A percentile compares a stretch with the other conserved stretches of the same genome.
phyloP scores from a whole-genome alignment of 305 asterid genomes.

The Rubia balearica region DNA sequence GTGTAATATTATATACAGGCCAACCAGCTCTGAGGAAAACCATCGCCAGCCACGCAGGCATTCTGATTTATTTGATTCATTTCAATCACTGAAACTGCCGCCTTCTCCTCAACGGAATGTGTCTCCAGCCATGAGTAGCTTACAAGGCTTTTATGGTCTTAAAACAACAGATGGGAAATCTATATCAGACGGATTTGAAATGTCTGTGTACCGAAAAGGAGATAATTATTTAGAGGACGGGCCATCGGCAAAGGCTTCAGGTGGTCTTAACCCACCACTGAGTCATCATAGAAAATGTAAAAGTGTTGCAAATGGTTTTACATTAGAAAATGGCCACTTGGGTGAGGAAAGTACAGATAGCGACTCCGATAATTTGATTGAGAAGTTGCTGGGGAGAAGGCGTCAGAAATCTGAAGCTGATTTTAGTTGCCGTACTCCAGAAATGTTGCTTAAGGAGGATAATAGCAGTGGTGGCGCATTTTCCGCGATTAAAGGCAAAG shows the following conservation, averaged over 20 bases:
- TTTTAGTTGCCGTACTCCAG: constrained; percentile 44
- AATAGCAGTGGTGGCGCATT: constrained; percentile 32
- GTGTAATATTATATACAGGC: constrained; percentile 41
- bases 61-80: constrained; percentile 68
- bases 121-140: constrained; percentile 58
- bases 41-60: constrained; percentile 36
- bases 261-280: constrained; percentile 37
- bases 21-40: constrained; percentile 42
- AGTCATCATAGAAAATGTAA: constrained; percentile 55
- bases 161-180: constrained; percentile 29
- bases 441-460: constrained; percentile 61
- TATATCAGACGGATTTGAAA: constrained; percentile 51
- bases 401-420: constrained; percentile 56
- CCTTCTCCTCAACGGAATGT: constrained; percentile 48
- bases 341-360: constrained; percentile 31
- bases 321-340: constrained; percentile 35
- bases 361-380: constrained; percentile 37
- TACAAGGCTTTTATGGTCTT: constrained; percentile 62
- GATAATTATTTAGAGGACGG: constrained; percentile 47
- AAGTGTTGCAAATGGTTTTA: constrained; percentile 53
- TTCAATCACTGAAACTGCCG: constrained; percentile 58
- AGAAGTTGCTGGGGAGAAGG: constrained; percentile 42
- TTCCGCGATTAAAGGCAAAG: constrained; percentile 52
- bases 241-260: constrained; percentile 26
- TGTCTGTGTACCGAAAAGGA: constrained; percentile 44